Evolutionary conservation across 371 early-diverging fungal species (phyloP), one percentile per base, ranked within the genome.

Genomic region (Coemansia sp.): DNA sequence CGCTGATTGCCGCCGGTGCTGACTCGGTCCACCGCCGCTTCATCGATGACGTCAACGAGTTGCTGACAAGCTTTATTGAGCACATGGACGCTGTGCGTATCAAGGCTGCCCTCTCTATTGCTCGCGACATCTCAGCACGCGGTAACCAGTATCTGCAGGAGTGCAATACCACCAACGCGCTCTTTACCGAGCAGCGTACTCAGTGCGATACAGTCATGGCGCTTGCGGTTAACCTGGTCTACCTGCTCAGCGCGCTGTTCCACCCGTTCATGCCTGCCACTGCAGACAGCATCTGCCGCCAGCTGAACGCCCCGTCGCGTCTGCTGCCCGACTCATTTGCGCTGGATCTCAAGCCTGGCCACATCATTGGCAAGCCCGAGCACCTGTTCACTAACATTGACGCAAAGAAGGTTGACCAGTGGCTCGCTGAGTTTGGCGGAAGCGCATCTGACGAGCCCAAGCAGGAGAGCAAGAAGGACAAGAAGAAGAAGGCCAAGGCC

Each of bases 91-190:
- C 73, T 56, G 93, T 93, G 69, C 94, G 96, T 77, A 79, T 99
- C 47, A 88, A 95, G 63, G 78, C 84, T 18, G 99, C 88, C n/a
- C 83, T 99, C 37, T 81, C 86, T 63, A 75, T 87, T 42, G 93
- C 92, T 66, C 95, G 99, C 94, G 92, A 93, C 64, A 93, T 99
- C 63, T 95, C 96, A 25, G 89, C 91, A 6, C 88, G 91, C 48
- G 99, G 98, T 54, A 99, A 99, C 84, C 86, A 82, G 63, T 99
- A 97, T 80, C 84, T 99, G 42, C 99, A 99, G 82, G 92, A 91
- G 57, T 90, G 91, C 79, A 90, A 91, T 66, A 84, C 95, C 54
- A 95, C 94, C 82, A 96, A 95, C 81, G 81, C 87, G 37, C 83
- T 97, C 51, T 96, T 93, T 73, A 82, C 80, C 40, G 87, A 90